A percentile compares a stretch with the other conserved stretches of the same genome.
Conservation (phyloP, 1,139 yeast genomes). For the Blastobotrys ciferrii region DNA sequence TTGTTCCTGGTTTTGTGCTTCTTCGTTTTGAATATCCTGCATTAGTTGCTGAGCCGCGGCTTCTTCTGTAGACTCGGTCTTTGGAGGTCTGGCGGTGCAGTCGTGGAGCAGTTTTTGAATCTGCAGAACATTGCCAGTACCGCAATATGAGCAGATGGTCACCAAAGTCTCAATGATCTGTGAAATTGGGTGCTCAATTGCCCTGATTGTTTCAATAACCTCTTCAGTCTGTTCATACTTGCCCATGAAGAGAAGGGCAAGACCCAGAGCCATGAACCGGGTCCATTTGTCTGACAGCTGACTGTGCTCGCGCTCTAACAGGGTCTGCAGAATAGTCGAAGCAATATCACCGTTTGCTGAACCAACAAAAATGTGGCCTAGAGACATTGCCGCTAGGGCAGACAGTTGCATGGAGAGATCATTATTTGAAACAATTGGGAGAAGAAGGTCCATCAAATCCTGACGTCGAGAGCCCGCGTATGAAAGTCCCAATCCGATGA, state of each 20-base stretch:
- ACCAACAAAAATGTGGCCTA: slow-evolving; percentile 94
- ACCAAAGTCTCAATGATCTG: slow-evolving; percentile 87
- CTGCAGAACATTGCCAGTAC: slow-evolving; percentile 95
- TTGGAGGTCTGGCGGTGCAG: slow-evolving; percentile 54
- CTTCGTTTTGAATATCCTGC: slow-evolving; percentile 32
- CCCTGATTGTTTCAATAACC: slow-evolving; percentile 89
- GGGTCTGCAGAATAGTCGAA: slow-evolving; percentile 82
- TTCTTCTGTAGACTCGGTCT: not conserved
- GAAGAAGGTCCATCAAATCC: slow-evolving; percentile 70
- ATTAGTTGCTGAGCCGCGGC: slow-evolving; percentile 24
- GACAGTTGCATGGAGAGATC: slow-evolving; percentile 74
- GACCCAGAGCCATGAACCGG: slow-evolving; percentile 85
- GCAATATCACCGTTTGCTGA: slow-evolving; percentile 94
- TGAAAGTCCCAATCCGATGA: slow-evolving; percentile 89
- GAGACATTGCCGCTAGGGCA: slow-evolving; percentile 82
- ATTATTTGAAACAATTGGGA: slow-evolving; percentile 86
- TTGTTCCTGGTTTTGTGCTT: slow-evolving; percentile 46
- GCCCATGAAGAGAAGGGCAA: slow-evolving; percentile 90
- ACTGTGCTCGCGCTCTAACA: slow-evolving; percentile 75
- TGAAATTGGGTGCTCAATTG: slow-evolving; percentile 92
- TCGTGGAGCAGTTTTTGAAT: slow-evolving; percentile 88
- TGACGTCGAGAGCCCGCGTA: slow-evolving; percentile 93
- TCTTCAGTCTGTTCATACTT: slow-evolving; percentile 94
- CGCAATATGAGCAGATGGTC: slow-evolving; percentile 93
- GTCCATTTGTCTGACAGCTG: slow-evolving; percentile 86